Conservation (phyloP, 768 basidiomycete genomes). For the Auriscalpium orientale region DNA sequence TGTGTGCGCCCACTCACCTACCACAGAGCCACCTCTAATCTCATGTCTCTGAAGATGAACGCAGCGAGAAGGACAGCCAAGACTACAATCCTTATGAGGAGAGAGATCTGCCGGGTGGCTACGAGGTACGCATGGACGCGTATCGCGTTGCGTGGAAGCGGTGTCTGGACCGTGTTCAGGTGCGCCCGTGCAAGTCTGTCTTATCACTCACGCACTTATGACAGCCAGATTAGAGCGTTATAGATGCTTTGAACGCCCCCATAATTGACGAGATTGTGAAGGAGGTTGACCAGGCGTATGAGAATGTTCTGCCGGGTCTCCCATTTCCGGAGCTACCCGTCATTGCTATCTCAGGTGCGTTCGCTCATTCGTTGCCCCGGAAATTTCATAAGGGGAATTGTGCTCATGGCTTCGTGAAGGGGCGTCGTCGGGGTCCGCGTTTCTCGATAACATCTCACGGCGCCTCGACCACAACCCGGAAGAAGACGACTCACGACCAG, state of each 20-base stretch:
- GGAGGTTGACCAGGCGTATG: constrained; percentile 12
- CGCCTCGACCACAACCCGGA: constrained; percentile 1
- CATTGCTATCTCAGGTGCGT: constrained; percentile 11
- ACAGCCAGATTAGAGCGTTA: constrained; percentile 3
- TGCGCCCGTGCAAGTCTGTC: background rate
- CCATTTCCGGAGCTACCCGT: constrained; percentile 16
- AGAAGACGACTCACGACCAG: background rate
- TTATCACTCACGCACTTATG: background rate
- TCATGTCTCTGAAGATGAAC: background rate
- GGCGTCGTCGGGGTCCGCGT: constrained; percentile 7
- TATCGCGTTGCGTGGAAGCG: constrained; percentile 11
- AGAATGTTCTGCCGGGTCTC: constrained; percentile 12
- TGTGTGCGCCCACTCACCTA: background rate
- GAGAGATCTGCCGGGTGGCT: constrained; percentile 11
- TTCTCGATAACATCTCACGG: constrained; percentile 3
- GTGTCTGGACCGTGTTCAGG: constrained; percentile 12
- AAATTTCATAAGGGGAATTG: background rate
- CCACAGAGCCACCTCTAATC: background rate
- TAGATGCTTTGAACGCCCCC: constrained; percentile 7
- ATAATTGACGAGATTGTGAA: constrained; percentile 8
- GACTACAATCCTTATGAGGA: constrained; percentile 8
- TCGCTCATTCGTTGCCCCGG: background rate
- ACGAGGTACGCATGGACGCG: constrained; percentile 6
- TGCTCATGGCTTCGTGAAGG: background rate
- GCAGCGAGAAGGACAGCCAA: background rate